These are phyloP conservation scores for Flaveria brownii DNA, from an alignment of 129 eudicot genomes.

Conservation along the genomic window DNA sequence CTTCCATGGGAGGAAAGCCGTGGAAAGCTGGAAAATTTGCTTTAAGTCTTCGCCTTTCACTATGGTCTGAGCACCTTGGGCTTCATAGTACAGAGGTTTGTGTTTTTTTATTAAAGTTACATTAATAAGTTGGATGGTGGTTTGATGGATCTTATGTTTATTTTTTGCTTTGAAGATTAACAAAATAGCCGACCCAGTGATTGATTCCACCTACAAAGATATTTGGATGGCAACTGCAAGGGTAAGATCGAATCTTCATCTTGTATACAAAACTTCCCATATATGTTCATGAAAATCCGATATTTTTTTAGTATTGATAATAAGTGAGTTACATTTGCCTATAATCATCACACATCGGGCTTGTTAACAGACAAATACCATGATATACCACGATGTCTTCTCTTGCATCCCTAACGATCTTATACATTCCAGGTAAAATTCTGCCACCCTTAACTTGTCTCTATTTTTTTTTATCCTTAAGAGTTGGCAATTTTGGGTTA, in stretches of 20 bases:
- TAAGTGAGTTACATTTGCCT: neutral
- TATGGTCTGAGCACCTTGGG: conserved; percentile 99
- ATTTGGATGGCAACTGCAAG: conserved; percentile 99
- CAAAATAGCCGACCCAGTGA: conserved; percentile 81
- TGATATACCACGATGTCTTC: conserved; percentile 95
- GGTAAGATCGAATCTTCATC: conserved; percentile 38
- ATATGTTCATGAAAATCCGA: conserved; percentile 8
- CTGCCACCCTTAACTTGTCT: neutral
- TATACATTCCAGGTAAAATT: conserved; percentile 78
- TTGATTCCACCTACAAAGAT: conserved; percentile 93
- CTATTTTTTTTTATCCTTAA: neutral
- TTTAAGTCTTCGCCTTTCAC: conserved; percentile 82
- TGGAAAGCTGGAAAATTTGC: conserved; percentile 98
- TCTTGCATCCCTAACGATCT: conserved; percentile 94
- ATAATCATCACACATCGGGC: conserved; percentile 8
- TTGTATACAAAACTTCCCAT: conserved; percentile 7
- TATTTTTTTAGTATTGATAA: neutral
- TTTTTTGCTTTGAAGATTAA: conserved; percentile 48
- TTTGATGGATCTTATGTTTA: conserved; percentile 16
- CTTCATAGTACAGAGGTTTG: conserved; percentile 76
- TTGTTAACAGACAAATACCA: conserved; percentile 79
- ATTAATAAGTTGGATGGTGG: neutral
- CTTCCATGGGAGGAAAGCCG: conserved; percentile 81
- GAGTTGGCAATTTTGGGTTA: neutral
- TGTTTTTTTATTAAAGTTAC: neutral